phyloP scores from a whole-genome alignment of 768 basidiomycete genomes.

The Coprinellus micaceus region DNA sequence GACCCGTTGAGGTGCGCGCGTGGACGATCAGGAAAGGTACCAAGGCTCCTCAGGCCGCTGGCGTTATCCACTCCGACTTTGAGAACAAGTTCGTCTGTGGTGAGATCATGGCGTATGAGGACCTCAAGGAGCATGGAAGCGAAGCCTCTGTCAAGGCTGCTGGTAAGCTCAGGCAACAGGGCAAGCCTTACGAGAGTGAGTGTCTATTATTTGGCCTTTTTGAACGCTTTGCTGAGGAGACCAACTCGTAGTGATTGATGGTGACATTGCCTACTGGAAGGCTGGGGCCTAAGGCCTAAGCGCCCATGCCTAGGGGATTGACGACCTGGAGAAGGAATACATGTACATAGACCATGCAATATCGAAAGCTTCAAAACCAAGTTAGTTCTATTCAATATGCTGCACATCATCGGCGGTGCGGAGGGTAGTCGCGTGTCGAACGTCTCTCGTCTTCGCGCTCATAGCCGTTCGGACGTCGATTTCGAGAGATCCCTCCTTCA shows the following conservation, averaged over 20 bases:
- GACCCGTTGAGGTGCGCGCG: conserved; percentile 93
- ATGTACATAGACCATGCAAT: no score
- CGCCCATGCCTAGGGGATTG: no score
- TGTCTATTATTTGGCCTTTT: conserved; percentile 16
- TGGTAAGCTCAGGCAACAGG: conserved; percentile 92
- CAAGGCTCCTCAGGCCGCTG: conserved; percentile 95
- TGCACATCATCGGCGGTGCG: no score
- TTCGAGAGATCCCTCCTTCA: no score
- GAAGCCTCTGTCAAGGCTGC: conserved; percentile 92
- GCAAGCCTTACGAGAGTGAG: conserved; percentile 94
- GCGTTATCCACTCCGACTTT: conserved; percentile 98
- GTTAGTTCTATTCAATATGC: no score
- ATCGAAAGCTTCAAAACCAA: no score
- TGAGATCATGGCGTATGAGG: conserved; percentile 92
- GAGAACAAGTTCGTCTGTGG: conserved; percentile 98
- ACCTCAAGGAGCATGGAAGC: conserved; percentile 87
- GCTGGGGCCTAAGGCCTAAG: conserved; percentile 45
- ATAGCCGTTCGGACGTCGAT: no score
- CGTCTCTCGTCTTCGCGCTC: no score
- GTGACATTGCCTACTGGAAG: conserved; percentile 93
- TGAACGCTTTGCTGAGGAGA: not conserved
- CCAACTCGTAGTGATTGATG: conserved; percentile 65
- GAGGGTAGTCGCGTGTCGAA: no score
- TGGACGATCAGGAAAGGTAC: conserved; percentile 96
- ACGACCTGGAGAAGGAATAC: no score